These are phyloP conservation scores for Magnusiomyces suaveolens DNA, from an alignment of 1,139 yeast genomes.

Conservation along the genomic window DNA sequence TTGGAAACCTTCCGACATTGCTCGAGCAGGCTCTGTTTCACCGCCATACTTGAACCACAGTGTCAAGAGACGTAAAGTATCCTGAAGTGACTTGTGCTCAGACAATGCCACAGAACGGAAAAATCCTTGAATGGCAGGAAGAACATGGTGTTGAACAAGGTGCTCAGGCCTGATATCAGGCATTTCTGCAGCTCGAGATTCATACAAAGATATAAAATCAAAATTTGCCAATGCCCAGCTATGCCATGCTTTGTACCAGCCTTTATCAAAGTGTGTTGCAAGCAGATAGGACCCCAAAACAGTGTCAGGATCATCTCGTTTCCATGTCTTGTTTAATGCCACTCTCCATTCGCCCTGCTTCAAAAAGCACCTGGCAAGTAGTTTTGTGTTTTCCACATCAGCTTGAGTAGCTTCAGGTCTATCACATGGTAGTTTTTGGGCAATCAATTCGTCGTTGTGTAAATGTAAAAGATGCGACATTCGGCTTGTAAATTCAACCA, in stretches of 20 bases:
- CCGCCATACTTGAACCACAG: constrained; percentile 97
- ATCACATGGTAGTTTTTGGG: constrained; percentile 76
- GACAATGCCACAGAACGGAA: constrained; percentile 90
- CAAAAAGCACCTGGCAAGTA: constrained; percentile 86
- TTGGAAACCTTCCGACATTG: constrained; percentile 83
- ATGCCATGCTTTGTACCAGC: constrained; percentile 99
- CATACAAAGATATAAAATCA: constrained; percentile 69
- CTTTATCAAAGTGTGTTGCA: constrained; percentile 87
- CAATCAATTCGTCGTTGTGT: constrained; percentile 52
- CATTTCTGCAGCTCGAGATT: constrained; percentile 20
- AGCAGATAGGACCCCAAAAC: constrained; percentile 84
- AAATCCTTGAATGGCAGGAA: constrained; percentile 91
- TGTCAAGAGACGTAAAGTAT: constrained; percentile 78
- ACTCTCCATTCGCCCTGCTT: constrained; percentile 99
- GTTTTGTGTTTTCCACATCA: constrained; percentile 73
- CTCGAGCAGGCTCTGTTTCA: constrained; percentile 77
- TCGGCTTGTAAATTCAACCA: constrained; percentile 82
- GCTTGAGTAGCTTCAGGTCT: constrained; percentile 68
- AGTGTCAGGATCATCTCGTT: constrained; percentile 61
- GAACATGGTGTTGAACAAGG: constrained; percentile 67
- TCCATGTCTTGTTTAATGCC: constrained; percentile 60
- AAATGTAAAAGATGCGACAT: constrained; percentile 67
- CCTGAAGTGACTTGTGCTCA: constrained; percentile 79
- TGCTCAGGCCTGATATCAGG: constrained; percentile 21
- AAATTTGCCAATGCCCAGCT: constrained; percentile 98